Evolutionary conservation across 306 rosid genomes (phyloP).

Genomic region (Castanea mollissima): DNA sequence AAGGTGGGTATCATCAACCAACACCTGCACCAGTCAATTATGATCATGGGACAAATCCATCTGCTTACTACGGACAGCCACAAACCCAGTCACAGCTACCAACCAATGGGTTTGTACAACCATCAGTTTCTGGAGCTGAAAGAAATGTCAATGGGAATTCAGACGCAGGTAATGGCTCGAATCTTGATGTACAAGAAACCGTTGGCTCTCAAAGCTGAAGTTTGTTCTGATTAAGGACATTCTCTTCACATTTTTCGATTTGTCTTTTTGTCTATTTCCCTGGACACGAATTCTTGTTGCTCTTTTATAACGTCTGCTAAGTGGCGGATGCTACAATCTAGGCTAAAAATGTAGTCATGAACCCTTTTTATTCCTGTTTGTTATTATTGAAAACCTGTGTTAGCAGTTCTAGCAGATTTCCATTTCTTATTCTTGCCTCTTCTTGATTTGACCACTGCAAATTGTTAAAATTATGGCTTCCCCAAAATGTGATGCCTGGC

Average conservation of each 20-base stretch:
- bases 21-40: slow-evolving; percentile 14
- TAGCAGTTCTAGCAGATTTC: too few species aligned
- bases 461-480: too few species aligned
- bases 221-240: neutral
- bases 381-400: too few species aligned
- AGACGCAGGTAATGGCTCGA: slow-evolving; percentile 18
- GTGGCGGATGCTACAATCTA: too few species aligned
- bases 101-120: slow-evolving; percentile 21
- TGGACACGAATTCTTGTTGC: too few species aligned
- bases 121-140: slow-evolving; percentile 18
- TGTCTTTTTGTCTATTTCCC: too few species aligned
- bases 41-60: slow-evolving; percentile 17
- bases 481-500: too few species aligned
- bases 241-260: neutral
- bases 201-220: slow-evolving; percentile 31
- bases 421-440: too few species aligned
- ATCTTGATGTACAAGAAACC: slow-evolving; percentile 24
- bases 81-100: slow-evolving; percentile 22
- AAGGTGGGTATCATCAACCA: slow-evolving; percentile 33
- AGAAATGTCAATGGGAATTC: slow-evolving; percentile 18
- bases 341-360: too few species aligned
- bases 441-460: too few species aligned
- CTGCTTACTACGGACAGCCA: slow-evolving; percentile 11
- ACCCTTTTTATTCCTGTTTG: too few species aligned
- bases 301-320: too few species aligned